Base-by-base conservation (phyloP, 495 filamentous ascomycete genomes). In the Xylaria scruposa region DNA sequence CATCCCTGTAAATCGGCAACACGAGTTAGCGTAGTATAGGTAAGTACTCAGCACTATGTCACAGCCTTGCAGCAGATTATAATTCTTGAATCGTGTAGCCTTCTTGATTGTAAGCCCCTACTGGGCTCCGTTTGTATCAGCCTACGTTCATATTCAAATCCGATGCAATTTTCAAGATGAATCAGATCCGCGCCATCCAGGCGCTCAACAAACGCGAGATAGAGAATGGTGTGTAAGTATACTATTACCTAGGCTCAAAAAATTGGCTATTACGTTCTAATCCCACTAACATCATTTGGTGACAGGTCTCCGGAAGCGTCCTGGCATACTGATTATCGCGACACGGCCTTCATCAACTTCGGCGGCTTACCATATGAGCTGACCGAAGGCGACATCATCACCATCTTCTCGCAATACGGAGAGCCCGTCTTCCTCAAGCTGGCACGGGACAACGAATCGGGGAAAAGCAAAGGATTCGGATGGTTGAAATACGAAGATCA, bases 401-500 rank as follows among this genome's bases (percentile, higher is more conserved):
- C 95, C 33, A 97, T 99, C 69, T 99, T 98, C 88, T 97, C 94
- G 33, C 97, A 99, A 78, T 99, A 90, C 77, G 96, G 96, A 71
- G 94, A 98, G 78, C 97, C 97, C 10, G 92, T 93, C 15, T 94
- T 94, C 81, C 85, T 98, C 69, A 96, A 97, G 73, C 87, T 98
- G 1, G 87, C 91, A 40, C 93, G 96, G 67, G 96, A 99, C 85
- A 96, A 97, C 78, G 96, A 98, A 77, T 95, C 95, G 0, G 97
- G 96, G 36, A 97, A 97, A 80, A 95, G 92, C 73, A 91, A 91
- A 68, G 96, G 96, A 0, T 99, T 98, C 74, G 93, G 91, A 1
- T 99, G 94, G 85, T 86, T 99, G 65, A 99, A 99, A 80, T 99
- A 98, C 81, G 96, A 99, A 78, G 96, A 99, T 81, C 96, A 99